Evolutionary conservation across 1,284 basidiomycete species (phyloP).

Genomic region (Moesziomyces parantarcticus): DNA sequence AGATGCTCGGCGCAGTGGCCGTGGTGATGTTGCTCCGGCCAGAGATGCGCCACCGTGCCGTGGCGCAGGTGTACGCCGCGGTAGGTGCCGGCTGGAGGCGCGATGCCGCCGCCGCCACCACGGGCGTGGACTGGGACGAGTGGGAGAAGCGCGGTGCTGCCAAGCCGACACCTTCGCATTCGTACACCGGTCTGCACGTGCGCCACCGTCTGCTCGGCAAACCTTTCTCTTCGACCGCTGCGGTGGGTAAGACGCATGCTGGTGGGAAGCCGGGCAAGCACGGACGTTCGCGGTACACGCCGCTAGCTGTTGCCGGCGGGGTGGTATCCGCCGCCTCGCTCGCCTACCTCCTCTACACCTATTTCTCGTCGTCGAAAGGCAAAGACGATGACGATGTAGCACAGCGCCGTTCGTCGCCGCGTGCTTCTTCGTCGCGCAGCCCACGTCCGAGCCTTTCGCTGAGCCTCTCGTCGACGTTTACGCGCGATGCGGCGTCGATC

Average conservation of each 20-base stretch:
- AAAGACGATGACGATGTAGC: conserved; percentile 28
- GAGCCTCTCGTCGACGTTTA: conserved; percentile 29
- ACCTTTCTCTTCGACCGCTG: too few relatives aligned
- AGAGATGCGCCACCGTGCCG: conserved; percentile 24
- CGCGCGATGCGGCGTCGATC: conserved; percentile 5
- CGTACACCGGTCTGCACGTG: conserved; percentile 36
- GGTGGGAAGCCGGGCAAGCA: background rate
- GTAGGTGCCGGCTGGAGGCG: background rate
- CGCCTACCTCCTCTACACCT: conserved; percentile 35
- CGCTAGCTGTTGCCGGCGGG: conserved; percentile 34
- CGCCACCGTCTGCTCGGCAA: conserved; percentile 22
- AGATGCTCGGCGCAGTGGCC: conserved; percentile 13
- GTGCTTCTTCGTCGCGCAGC: background rate
- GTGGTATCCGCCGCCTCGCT: conserved; percentile 34
- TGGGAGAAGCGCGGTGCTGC: conserved; percentile 16
- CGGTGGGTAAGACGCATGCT: background rate
- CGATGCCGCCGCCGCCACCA: background rate
- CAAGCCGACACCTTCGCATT: background rate
- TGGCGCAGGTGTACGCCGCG: conserved; percentile 13
- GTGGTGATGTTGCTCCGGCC: conserved; percentile 32
- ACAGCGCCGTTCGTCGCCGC: background rate
- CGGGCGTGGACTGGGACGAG: conserved; percentile 28
- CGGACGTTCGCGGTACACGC: conserved; percentile 8
- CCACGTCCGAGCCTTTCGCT: conserved; percentile 24
- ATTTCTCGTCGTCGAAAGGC: conserved; percentile 12